Percentiles rank a stretch among this genome's conserved stretches.
These are phyloP conservation scores for Neovahlkampfia damariscottae DNA, from an alignment of 78 protist species.

Conservation along the genomic window DNA sequence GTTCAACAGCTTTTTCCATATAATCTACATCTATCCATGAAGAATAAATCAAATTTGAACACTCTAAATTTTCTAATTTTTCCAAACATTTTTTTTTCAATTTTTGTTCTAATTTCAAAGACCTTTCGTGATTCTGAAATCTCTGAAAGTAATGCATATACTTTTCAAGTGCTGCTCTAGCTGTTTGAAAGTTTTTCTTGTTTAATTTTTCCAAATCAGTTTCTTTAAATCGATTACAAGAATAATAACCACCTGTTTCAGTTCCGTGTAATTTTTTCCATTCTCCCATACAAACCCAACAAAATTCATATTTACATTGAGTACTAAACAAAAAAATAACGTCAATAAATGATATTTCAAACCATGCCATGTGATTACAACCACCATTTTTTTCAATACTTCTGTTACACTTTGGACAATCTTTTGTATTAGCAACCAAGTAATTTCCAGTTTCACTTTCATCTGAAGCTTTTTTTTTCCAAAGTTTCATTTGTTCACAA, in stretches of 20 bases:
- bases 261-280: constrained; percentile 41
- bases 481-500: constrained; percentile 31
- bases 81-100: constrained; percentile 16
- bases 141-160: constrained; percentile 52
- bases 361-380: constrained; percentile 75
- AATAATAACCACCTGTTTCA: constrained; percentile 47
- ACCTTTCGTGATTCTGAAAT: constrained; percentile 37
- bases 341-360: not conserved
- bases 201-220: constrained; percentile 1
- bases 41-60: not conserved
- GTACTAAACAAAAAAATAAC: not conserved
- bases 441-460: constrained; percentile 67
- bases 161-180: constrained; percentile 16
- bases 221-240: constrained; percentile 32
- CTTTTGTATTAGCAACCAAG: constrained; percentile 56
- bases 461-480: constrained; percentile 45
- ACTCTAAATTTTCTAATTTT: constrained; percentile 1
- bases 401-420: constrained; percentile 63
- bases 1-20: constrained; percentile 27
- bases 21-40: constrained; percentile 18
- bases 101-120: constrained; percentile 10
- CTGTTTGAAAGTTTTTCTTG: not conserved
- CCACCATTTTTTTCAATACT: constrained; percentile 71
- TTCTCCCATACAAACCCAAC: constrained; percentile 56
- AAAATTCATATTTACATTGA: constrained; percentile 44